Evolutionary conservation across 1,284 basidiomycete species (phyloP).

Genomic region (Leucoagaricus sp.): DNA sequence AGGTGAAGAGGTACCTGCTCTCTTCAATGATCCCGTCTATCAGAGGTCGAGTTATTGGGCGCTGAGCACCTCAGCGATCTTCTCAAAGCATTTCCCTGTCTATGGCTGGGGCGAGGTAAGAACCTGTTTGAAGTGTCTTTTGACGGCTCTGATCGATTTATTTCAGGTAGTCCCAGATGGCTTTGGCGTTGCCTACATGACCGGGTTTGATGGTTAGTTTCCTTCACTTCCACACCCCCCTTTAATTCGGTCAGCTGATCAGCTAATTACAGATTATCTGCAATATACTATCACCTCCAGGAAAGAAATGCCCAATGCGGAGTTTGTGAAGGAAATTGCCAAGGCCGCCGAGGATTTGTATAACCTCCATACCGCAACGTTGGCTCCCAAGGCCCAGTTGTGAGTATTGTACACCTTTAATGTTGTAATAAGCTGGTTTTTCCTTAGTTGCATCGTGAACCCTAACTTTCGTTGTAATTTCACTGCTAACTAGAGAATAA

Average conservation of each 20-base stretch:
- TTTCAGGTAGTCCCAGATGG: constrained; percentile 73
- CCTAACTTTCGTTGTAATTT: no score
- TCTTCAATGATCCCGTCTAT: constrained; percentile 77
- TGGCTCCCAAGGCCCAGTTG: constrained; percentile 28
- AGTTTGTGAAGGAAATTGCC: constrained; percentile 66
- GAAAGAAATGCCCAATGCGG: constrained; percentile 71
- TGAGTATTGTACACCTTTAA: constrained; percentile 17
- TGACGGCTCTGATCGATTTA: constrained; percentile 9
- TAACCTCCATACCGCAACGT: constrained; percentile 41
- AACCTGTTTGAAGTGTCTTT: constrained; percentile 4
- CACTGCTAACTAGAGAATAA: no score
- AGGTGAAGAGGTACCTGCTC: constrained; percentile 61
- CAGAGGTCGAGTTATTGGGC: constrained; percentile 69
- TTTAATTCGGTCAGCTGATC: no score
- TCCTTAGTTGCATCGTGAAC: background rate
- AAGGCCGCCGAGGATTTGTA: constrained; percentile 70
- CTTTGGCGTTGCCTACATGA: constrained; percentile 79
- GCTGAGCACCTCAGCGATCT: constrained; percentile 86
- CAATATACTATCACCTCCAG: constrained; percentile 84
- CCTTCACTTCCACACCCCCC: no score
- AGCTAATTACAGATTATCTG: constrained; percentile 65
- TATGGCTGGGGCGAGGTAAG: constrained; percentile 86
- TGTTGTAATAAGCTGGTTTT: background rate
- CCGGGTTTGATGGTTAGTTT: constrained; percentile 61
- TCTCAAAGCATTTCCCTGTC: constrained; percentile 75